These are phyloP conservation scores for Amphicarpaea edgeworthii DNA, from an alignment of 306 rosid species.

Conservation along the genomic window DNA sequence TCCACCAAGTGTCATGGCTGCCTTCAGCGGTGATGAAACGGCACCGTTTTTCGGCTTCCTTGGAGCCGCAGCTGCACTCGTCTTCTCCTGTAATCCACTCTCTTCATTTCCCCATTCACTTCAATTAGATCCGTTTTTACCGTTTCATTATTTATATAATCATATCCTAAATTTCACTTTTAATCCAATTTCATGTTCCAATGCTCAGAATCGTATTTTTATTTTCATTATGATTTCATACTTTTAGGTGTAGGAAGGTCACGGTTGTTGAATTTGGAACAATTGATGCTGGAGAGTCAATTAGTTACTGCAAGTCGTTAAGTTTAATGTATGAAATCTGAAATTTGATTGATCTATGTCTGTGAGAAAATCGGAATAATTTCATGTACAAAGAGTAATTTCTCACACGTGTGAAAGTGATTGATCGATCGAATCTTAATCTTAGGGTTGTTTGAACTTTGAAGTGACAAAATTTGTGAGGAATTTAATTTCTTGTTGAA, in stretches of 20 bases:
- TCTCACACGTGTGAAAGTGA: not conserved
- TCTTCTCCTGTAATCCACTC: constrained; percentile 26
- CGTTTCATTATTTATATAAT: not conserved
- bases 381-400: too few relatives aligned
- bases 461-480: too few relatives aligned
- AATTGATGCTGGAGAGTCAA: not conserved
- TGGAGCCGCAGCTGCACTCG: constrained; percentile 30
- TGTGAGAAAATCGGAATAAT: not conserved
- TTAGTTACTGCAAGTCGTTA: not conserved
- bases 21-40: constrained; percentile 34
- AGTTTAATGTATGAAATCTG: not conserved
- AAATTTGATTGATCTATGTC: not conserved
- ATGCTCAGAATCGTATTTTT: too few relatives aligned
- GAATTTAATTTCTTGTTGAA: not conserved
- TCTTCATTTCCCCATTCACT: not conserved
- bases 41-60: constrained; percentile 37
- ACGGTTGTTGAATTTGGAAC: too few relatives aligned
- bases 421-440: not conserved
- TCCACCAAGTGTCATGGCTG: constrained; percentile 10
- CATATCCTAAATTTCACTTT: not conserved
- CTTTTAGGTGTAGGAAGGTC: too few relatives aligned
- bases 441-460: not conserved
- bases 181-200: too few relatives aligned
- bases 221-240: too few relatives aligned
- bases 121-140: not conserved